Percentiles rank a stretch among this genome's conserved stretches.
Evolutionary conservation across 768 basidiomycete species (phyloP).

Genomic region (Lyophyllum shimeji): DNA sequence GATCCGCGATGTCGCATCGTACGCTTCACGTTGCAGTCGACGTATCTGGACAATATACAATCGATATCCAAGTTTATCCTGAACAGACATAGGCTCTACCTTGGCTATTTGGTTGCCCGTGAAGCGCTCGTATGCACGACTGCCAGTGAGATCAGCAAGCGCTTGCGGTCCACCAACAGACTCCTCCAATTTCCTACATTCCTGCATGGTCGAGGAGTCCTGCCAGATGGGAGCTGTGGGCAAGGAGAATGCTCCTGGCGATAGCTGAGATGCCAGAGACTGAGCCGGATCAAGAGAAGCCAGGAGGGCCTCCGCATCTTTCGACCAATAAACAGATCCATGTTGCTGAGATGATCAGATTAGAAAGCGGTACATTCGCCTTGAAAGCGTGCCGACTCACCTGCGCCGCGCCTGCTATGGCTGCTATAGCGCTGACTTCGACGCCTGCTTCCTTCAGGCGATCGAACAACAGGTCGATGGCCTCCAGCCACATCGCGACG

Average conservation of each 20-base stretch:
- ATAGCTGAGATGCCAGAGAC: slow-evolving; percentile 58
- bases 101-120: slow-evolving; percentile 84
- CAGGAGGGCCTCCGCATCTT: slow-evolving; percentile 49
- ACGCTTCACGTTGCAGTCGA: slow-evolving; percentile 49
- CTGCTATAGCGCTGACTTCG: slow-evolving; percentile 55
- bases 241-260: slow-evolving; percentile 64
- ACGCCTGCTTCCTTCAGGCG: slow-evolving; percentile 59
- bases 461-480: slow-evolving; percentile 74
- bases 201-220: slow-evolving; percentile 79
- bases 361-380: neutral
- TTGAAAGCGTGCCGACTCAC: slow-evolving; percentile 33
- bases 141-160: slow-evolving; percentile 76
- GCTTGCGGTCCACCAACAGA: slow-evolving; percentile 68
- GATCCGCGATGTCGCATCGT: slow-evolving; percentile 62
- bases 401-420: slow-evolving; percentile 79
- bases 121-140: slow-evolving; percentile 85
- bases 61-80: neutral
- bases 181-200: slow-evolving; percentile 69
- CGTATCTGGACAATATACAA: slow-evolving; percentile 45
- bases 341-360: slow-evolving; percentile 64
- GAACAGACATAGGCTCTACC: slow-evolving; percentile 31
- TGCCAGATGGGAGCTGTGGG: slow-evolving; percentile 84
- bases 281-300: slow-evolving; percentile 49
- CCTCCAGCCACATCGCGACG: slow-evolving; percentile 83
- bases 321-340: slow-evolving; percentile 83